phyloP scores from a whole-genome alignment of 257 asterid genomes.

The Ocimum tenuiflorum region DNA sequence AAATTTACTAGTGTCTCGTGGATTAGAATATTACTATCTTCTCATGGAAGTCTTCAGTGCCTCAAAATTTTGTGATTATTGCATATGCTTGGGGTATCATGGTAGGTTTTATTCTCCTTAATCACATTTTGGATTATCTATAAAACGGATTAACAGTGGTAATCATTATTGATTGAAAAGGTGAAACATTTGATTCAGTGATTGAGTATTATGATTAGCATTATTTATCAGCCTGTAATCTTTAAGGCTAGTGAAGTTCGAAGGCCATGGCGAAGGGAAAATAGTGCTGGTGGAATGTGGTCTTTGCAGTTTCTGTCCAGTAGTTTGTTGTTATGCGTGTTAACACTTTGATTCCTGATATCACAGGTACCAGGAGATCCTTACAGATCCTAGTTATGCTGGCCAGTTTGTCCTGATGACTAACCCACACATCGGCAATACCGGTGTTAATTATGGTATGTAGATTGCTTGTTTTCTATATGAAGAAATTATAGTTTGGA shows the following conservation, averaged over 20 bases:
- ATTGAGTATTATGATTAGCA: not conserved
- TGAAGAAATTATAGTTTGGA: not conserved
- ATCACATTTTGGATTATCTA: not conserved
- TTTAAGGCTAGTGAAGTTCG: not conserved
- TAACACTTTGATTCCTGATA: not conserved
- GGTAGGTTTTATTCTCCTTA: not conserved
- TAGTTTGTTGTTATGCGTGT: not conserved
- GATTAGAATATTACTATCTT: not conserved
- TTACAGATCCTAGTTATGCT: constrained; percentile 96
- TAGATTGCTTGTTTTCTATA: constrained; percentile 4
- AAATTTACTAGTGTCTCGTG: not conserved
- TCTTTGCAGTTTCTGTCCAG: not conserved
- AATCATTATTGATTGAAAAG: not conserved
- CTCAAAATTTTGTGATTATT: not conserved
- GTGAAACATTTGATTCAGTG: not conserved
- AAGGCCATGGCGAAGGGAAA: not conserved
- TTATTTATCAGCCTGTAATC: no score
- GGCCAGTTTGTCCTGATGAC: constrained; percentile 98
- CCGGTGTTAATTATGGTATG: constrained; percentile 86
- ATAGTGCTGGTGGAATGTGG: not conserved
- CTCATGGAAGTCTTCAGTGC: not conserved
- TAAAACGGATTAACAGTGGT: not conserved
- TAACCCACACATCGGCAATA: constrained; percentile 91
- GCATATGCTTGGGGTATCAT: not conserved
- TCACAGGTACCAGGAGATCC: constrained; percentile 87